A percentile compares a stretch with the other conserved stretches of the same genome.
Evolutionary conservation across 1,284 basidiomycete genomes (phyloP).

Genomic region (Ustilago vetiveriae): DNA sequence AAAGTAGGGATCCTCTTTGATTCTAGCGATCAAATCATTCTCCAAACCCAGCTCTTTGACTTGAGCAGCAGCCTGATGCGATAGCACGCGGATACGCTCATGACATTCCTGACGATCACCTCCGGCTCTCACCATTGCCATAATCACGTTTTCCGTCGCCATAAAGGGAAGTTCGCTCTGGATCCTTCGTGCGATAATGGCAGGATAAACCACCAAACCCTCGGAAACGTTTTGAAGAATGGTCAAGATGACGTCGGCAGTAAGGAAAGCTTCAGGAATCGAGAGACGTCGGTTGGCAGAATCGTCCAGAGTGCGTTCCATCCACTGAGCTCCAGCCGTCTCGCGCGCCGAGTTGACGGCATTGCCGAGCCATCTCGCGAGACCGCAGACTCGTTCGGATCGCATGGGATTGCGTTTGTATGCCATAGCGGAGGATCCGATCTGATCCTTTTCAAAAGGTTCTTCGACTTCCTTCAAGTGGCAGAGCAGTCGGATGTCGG

Average conservation of each 20-base stretch:
- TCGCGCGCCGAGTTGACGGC: slow-evolving; percentile 61
- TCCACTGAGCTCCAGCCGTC: slow-evolving; percentile 69
- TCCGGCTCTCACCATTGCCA: slow-evolving; percentile 94
- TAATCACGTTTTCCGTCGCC: slow-evolving; percentile 94
- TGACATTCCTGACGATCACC: slow-evolving; percentile 97
- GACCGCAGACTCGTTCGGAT: slow-evolving; percentile 93
- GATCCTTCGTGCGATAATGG: slow-evolving; percentile 91
- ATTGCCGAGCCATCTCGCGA: slow-evolving; percentile 81
- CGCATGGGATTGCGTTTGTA: slow-evolving; percentile 99
- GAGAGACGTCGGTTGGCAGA: slow-evolving; percentile 96
- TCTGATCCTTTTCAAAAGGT: slow-evolving; percentile 98
- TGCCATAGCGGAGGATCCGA: slow-evolving; percentile 93
- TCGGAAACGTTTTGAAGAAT: slow-evolving; percentile 97
- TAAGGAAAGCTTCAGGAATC: slow-evolving; percentile 95
- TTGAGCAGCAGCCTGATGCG: slow-evolving; percentile 91
- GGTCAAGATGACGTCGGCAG: slow-evolving; percentile 93
- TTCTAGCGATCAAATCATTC: slow-evolving; percentile 93
- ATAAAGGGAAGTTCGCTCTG: slow-evolving; percentile 97
- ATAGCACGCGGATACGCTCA: slow-evolving; percentile 94
- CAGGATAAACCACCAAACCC: slow-evolving; percentile 96
- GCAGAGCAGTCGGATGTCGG: slow-evolving; percentile 78
- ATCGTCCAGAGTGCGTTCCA: slow-evolving; percentile 66
- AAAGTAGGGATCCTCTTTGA: slow-evolving; percentile 77
- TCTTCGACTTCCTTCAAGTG: slow-evolving; percentile 89
- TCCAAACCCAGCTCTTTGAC: slow-evolving; percentile 94